Percentiles rank a stretch among this genome's conserved stretches.
phyloP scores from a whole-genome alignment of 805 yeast species.

The Ogataea trehalophila region DNA sequence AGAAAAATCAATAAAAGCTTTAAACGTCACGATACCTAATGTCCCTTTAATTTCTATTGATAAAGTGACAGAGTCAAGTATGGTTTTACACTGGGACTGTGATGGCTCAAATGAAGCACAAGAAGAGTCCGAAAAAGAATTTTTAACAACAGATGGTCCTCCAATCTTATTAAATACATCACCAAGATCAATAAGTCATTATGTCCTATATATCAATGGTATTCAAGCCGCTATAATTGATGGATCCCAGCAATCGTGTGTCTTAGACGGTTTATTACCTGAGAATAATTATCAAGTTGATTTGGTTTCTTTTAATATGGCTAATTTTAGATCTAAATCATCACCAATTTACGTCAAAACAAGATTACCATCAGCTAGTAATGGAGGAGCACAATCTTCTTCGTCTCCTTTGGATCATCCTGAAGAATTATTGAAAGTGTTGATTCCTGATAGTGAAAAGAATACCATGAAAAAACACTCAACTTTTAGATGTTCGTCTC shows the following conservation, averaged over 20 bases:
- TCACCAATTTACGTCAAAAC: conserved; percentile 38
- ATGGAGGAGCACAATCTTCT: conserved; percentile 3
- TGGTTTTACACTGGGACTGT: conserved; percentile 53
- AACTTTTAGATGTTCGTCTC: conserved; percentile 23
- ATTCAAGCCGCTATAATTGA: conserved; percentile 30
- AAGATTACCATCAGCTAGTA: conserved; percentile 10
- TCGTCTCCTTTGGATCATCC: conserved; percentile 32
- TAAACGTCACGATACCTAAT: conserved; percentile 52
- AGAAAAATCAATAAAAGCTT: conserved; percentile 39
- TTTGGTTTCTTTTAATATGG: conserved; percentile 36
- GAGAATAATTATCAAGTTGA: conserved; percentile 38
- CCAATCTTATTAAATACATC: conserved; percentile 18
- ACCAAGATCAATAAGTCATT: conserved; percentile 30
- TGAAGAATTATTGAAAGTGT: conserved; percentile 31
- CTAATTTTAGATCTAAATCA: conserved; percentile 37
- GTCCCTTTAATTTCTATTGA: conserved; percentile 53
- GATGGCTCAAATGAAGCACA: conserved; percentile 2
- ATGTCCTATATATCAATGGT: conserved; percentile 37
- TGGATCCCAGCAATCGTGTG: conserved; percentile 34
- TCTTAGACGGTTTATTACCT: conserved; percentile 29
- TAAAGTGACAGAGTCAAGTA: conserved; percentile 40
- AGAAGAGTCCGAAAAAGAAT: conserved; percentile 5
- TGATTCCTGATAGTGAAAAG: conserved; percentile 31
- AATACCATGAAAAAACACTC: conserved; percentile 27
- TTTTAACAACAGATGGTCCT: conserved; percentile 18